A percentile compares a stretch with the other conserved stretches of the same genome.
phyloP scores from a whole-genome alignment of 2,329 filamentous ascomycete species.

The Dactylonectria macrodidyma region DNA sequence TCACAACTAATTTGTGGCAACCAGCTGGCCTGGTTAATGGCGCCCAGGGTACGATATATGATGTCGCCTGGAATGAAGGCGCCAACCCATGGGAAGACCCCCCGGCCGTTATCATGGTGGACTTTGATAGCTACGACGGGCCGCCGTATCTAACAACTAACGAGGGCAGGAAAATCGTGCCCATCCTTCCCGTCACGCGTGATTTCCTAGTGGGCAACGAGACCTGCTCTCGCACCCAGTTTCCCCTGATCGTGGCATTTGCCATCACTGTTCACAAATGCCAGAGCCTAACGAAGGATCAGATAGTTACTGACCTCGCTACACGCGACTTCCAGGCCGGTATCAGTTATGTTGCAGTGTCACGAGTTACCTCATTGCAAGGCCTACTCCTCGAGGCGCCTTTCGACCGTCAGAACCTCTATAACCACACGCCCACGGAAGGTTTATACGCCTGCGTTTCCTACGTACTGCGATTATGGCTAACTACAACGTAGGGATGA shows the following conservation, averaged over 20 bases:
- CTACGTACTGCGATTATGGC: background rate
- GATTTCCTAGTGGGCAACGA: background rate
- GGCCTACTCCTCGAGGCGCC: background rate
- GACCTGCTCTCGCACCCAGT: background rate
- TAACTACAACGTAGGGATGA: background rate
- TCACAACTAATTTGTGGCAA: too few relatives aligned
- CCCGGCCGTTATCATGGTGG: background rate
- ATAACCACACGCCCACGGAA: background rate
- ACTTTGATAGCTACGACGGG: background rate
- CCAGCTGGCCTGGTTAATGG: too few relatives aligned
- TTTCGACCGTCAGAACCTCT: background rate
- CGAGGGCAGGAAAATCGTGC: conserved; percentile 1
- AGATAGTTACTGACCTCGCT: background rate
- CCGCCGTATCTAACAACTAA: background rate
- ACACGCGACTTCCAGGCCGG: conserved; percentile 1
- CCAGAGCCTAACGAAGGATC: background rate
- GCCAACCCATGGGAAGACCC: background rate
- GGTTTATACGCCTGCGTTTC: background rate
- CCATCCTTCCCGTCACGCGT: background rate
- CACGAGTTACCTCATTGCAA: background rate
- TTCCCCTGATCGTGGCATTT: background rate
- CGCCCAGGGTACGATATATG: background rate
- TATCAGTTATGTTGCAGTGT: background rate
- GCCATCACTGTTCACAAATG: background rate
- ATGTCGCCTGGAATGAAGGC: background rate